Evolutionary conservation across 139 green algal genomes (phyloP), one percentile per base, ranked within the genome.

Genomic region (Volvox africanus): DNA sequence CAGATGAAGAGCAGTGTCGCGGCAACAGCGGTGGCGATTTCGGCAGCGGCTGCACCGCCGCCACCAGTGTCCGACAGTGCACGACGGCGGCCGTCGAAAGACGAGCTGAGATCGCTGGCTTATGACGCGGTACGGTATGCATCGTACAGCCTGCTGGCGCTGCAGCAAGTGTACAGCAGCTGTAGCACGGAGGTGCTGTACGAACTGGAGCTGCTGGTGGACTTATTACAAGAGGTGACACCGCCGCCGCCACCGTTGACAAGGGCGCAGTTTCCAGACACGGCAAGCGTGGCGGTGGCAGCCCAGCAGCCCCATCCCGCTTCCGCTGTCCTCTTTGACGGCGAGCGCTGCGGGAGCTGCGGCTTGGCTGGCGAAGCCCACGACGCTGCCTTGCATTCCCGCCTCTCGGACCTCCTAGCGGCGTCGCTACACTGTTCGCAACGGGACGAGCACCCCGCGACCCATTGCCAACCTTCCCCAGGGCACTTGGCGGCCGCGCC

Each of bases 161-260:
- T 86, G 32, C 61, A 65, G 30, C 2, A 32, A 21, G 73, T 83
- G 76, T 91, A 84, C 87, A 61, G 87, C 61, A 80, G 55, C 61
- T 91, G 87, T 62, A 91, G 75, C 44, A 91, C 87, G 61, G 87
- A 85, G 61, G 75, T 79, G 33, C 22, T 91, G 87, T 84, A 85
- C 55, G 73, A 86, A 24, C 30, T 86, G 76, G 75, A 61, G 55
- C 61, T 91, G 87, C 32, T 89, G 2, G 17, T 36, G 26, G 14
- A 33, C 65, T n/a, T 89, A 37, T 37, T 81, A 67, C 62, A 20
- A 26, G 9, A 2, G 61, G 30, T 65, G 78, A 1, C 36, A 36
- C 22, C 16, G 78, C 24, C 28, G 80, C 36, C 37, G 37, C 28
- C 78, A 26, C 37, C 35, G 9, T 18, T 35, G 78, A 12, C 33